Evolutionary conservation across 2,329 filamentous ascomycete species (phyloP).

Genomic region (Alternaria longipes): DNA sequence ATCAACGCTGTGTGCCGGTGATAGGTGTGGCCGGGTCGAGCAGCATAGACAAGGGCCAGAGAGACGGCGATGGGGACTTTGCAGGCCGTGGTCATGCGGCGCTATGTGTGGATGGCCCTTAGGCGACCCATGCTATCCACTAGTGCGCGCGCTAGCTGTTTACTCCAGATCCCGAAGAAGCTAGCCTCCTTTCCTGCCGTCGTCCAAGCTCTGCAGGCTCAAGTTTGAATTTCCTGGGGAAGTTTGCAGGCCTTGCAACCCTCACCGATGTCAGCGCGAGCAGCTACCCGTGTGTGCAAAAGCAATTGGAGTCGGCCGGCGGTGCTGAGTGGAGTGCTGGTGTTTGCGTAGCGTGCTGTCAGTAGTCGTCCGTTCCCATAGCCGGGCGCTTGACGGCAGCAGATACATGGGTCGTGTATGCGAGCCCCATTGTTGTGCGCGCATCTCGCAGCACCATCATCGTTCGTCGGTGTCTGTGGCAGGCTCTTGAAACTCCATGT

Average conservation of each 20-base stretch:
- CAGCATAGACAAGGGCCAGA: conserved; percentile 21
- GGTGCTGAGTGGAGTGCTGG: conserved; percentile 10
- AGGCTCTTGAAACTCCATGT: conserved; percentile 39
- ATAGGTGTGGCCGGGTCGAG: conserved; percentile 15
- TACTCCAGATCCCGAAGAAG: conserved; percentile 22
- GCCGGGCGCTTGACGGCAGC: conserved; percentile 35
- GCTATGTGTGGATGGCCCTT: conserved; percentile 18
- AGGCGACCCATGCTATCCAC: conserved; percentile 20
- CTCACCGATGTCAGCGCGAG: conserved; percentile 15
- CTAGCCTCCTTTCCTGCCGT: conserved; percentile 25
- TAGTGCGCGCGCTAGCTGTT: conserved; percentile 24
- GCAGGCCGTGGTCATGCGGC: conserved; percentile 26
- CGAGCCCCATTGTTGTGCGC: conserved; percentile 30
- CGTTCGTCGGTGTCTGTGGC: conserved; percentile 27
- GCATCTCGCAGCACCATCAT: conserved; percentile 28
- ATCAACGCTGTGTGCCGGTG: conserved; percentile 4
- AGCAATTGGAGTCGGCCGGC: background rate
- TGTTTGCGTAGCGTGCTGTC: conserved; percentile 28
- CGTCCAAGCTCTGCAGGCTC: conserved; percentile 21
- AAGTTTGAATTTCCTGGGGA: conserved; percentile 20
- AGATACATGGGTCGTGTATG: conserved; percentile 29
- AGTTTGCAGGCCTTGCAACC: conserved; percentile 10
- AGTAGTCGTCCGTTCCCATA: conserved; percentile 30
- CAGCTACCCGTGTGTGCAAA: conserved; percentile 1
- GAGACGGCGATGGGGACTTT: conserved; percentile 11